Conservation (phyloP, 257 asterid genomes). For the Lavandula angustifolia region DNA sequence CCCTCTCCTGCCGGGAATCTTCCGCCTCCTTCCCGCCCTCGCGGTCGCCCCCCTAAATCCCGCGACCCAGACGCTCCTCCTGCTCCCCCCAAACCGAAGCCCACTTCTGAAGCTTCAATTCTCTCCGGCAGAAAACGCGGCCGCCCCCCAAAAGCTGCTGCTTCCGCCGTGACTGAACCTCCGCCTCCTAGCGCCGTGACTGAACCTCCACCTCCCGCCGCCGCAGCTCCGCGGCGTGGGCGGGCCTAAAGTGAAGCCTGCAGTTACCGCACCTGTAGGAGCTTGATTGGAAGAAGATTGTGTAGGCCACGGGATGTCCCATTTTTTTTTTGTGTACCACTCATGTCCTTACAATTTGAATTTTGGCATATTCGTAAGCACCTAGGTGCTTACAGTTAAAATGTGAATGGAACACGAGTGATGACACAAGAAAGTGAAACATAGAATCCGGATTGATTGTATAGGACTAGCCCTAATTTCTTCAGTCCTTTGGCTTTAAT, state of each 20-base stretch:
- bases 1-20: constrained; percentile 38
- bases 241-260: constrained; percentile 71
- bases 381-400: no score
- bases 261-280: constrained; percentile 59
- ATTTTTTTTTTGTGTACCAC: no score
- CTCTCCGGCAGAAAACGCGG: constrained; percentile 67
- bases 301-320: no score
- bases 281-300: constrained; percentile 41
- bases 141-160: constrained; percentile 59
- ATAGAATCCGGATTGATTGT: no score
- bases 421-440: no score
- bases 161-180: background rate
- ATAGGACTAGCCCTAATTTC: constrained; percentile 11
- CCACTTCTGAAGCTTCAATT: background rate
- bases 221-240: constrained; percentile 44
- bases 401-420: no score
- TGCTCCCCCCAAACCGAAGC: constrained; percentile 38
- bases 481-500: background rate
- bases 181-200: no score
- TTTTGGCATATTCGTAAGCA: no score
- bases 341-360: no score
- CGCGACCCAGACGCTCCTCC: constrained; percentile 45
- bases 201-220: constrained; percentile 17
- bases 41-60: constrained; percentile 73
- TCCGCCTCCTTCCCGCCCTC: constrained; percentile 55